These are phyloP conservation scores for Rhododendron mucronatum DNA, from an alignment of 148 eudicot species.

Conservation along the genomic window DNA sequence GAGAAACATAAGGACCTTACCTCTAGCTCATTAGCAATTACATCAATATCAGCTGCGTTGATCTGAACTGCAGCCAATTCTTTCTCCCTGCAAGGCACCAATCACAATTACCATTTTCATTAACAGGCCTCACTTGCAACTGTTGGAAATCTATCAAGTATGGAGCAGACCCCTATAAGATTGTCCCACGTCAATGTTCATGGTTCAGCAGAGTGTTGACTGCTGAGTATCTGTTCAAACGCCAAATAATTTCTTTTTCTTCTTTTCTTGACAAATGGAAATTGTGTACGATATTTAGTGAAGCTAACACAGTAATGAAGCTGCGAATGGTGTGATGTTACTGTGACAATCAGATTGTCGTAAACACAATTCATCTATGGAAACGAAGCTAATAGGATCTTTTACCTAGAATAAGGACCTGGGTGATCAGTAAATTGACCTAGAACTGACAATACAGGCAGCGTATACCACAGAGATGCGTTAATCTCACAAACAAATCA, in stretches of 20 bases:
- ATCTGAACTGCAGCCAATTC: slow-evolving; percentile 95
- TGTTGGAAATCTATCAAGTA: not conserved
- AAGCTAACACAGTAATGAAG: not conserved
- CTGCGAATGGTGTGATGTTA: not conserved
- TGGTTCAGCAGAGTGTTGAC: not conserved
- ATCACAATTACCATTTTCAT: not conserved
- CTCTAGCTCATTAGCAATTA: slow-evolving; percentile 89
- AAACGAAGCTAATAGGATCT: not conserved
- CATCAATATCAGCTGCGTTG: slow-evolving; percentile 72
- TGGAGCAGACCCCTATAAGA: not conserved
- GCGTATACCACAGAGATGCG: not conserved
- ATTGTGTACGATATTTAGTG: not conserved
- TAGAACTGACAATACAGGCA: not conserved
- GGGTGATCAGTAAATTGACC: not conserved
- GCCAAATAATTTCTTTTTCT: not conserved
- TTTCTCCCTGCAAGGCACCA: slow-evolving; percentile 49
- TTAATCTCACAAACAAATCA: not conserved
- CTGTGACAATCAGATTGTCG: not conserved
- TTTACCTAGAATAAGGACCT: not conserved
- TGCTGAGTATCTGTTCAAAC: not conserved
- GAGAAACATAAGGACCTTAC: slow-evolving; percentile 25
- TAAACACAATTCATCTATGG: not conserved
- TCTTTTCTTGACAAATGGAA: not conserved
- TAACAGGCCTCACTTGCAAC: not conserved
- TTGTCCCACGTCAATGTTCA: not conserved